Conservation (phyloP, 2,329 filamentous ascomycete genomes). For the Xylariales sp. region DNA sequence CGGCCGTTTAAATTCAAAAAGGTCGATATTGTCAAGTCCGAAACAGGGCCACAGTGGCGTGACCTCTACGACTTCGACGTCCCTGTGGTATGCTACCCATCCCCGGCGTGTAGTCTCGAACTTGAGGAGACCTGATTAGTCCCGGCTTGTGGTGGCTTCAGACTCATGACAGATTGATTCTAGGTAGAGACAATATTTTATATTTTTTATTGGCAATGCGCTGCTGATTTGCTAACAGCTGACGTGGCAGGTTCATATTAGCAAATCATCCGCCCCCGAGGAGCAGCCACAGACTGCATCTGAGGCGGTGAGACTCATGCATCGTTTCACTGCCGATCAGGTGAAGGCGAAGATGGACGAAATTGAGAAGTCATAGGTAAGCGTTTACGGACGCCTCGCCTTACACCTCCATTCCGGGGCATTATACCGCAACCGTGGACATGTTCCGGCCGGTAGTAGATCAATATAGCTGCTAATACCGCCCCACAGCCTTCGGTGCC, state of each 20-base stretch:
- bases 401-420: not conserved
- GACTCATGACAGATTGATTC: not conserved
- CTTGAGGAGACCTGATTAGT: not conserved
- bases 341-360: constrained; percentile 76
- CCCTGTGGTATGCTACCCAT: constrained; percentile 70
- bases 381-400: not conserved
- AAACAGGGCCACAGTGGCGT: constrained; percentile 71
- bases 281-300: constrained; percentile 66
- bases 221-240: constrained; percentile 13
- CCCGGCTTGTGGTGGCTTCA: not conserved
- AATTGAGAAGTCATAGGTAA: constrained; percentile 51
- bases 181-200: not conserved
- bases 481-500: constrained; percentile 53
- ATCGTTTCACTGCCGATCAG: constrained; percentile 75
- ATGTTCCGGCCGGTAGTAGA: not conserved
- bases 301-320: constrained; percentile 79
- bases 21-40: constrained; percentile 74
- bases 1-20: constrained; percentile 76
- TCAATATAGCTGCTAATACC: constrained; percentile 52
- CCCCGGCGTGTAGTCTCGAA: not conserved
- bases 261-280: constrained; percentile 63
- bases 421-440: not conserved
- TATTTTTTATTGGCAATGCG: not conserved
- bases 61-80: constrained; percentile 84
- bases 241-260: constrained; percentile 67